Evolutionary conservation across 2,329 filamentous ascomycete species (phyloP).

Genomic region (Taxawa tesnikishii): DNA sequence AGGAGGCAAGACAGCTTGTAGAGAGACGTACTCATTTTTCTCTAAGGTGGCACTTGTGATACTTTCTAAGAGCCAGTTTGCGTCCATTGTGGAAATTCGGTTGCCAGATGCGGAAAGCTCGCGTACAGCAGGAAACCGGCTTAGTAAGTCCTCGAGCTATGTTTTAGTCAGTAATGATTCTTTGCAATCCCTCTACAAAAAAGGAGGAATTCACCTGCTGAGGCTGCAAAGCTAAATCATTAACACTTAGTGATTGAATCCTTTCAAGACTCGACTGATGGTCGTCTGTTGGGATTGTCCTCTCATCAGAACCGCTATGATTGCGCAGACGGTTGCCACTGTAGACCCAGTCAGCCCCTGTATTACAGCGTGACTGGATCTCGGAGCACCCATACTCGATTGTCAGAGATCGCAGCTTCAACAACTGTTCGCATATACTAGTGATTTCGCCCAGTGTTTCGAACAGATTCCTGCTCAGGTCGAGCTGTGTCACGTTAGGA

Average conservation of each 20-base stretch:
- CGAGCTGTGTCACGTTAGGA: slow-evolving; percentile 57
- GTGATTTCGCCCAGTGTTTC: slow-evolving; percentile 53
- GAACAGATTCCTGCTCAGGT: slow-evolving; percentile 76
- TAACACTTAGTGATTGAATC: no score
- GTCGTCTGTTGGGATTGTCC: slow-evolving; percentile 1
- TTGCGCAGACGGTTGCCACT: slow-evolving; percentile 61
- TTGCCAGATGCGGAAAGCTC: slow-evolving; percentile 34
- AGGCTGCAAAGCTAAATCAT: no score
- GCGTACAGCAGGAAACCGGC: slow-evolving; percentile 44
- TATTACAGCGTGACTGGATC: background rate
- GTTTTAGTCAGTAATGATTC: background rate
- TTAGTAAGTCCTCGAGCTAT: slow-evolving; percentile 21
- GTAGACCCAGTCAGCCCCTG: slow-evolving; percentile 5
- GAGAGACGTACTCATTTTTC: slow-evolving; percentile 54
- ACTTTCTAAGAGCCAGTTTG: slow-evolving; percentile 31
- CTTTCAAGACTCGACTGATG: background rate
- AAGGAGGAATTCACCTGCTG: no score
- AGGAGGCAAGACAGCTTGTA: slow-evolving; percentile 40
- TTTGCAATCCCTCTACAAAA: no score
- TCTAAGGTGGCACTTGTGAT: slow-evolving; percentile 57
- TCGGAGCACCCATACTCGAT: slow-evolving; percentile 49
- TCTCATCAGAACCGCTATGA: slow-evolving; percentile 12
- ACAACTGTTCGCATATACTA: slow-evolving; percentile 58
- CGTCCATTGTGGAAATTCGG: slow-evolving; percentile 20
- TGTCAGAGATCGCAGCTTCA: slow-evolving; percentile 52